Conservation (phyloP, 139 green algal genomes). For the Chlorella sp. region DNA sequence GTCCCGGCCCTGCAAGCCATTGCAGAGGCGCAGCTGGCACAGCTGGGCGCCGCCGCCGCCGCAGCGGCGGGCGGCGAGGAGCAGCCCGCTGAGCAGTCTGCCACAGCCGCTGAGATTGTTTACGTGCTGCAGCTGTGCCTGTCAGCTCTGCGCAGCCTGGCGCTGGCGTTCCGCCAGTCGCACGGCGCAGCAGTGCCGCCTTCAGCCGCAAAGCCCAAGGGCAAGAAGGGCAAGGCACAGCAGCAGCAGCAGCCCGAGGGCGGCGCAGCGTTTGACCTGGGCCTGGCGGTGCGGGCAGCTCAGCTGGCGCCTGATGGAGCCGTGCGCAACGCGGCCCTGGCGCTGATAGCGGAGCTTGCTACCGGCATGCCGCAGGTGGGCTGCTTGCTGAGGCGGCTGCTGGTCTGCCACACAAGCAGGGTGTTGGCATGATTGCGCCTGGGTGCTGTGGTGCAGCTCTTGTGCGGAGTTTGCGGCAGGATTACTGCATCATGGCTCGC, state of each 20-base stretch:
- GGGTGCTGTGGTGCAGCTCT: too few relatives aligned
- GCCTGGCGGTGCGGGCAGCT: conserved; percentile 64
- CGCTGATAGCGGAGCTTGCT: conserved; percentile 63
- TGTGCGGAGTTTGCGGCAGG: too few relatives aligned
- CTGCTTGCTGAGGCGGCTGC: too few relatives aligned
- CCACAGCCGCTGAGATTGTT: conserved; percentile 22
- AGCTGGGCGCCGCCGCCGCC: conserved; percentile 17
- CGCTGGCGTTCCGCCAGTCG: background rate
- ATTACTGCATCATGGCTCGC: too few relatives aligned
- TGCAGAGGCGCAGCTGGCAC: conserved; percentile 33
- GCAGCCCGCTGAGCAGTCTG: background rate
- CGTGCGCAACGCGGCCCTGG: conserved; percentile 72
- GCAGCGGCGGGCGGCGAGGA: background rate
- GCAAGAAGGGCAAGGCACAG: conserved; percentile 8
- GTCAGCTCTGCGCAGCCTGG: conserved; percentile 49
- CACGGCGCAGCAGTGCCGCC: background rate
- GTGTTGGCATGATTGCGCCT: too few relatives aligned
- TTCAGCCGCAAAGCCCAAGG: background rate
- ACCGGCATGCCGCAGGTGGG: conserved; percentile 19
- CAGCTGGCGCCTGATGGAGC: conserved; percentile 60
- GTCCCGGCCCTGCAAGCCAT: conserved; percentile 31
- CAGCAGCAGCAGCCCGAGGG: conserved; percentile 1
- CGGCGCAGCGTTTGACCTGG: conserved; percentile 45
- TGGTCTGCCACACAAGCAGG: too few relatives aligned
- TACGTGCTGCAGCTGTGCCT: conserved; percentile 72